Base-by-base conservation (phyloP, 1,139 yeast species). In the Lodderomyces orthopsilosis region DNA sequence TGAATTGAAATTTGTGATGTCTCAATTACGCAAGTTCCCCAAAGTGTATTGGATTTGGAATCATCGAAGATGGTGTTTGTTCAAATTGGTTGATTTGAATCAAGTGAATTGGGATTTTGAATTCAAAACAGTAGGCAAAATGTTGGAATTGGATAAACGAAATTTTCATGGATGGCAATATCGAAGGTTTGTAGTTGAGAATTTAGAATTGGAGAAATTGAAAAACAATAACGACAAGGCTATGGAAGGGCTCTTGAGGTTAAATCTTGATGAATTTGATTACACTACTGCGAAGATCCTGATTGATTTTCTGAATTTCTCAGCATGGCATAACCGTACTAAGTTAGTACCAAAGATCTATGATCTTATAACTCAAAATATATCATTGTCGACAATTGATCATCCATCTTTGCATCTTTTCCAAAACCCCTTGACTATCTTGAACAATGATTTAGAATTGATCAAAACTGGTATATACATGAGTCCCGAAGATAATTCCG, bases 31-130 rank as follows among this genome's bases (percentile, higher is more conserved):
- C 46, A 63, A 74, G 46, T 83, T 66, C 51, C 98, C 99, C 2
- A 93, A 93, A 60, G 87, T 91, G 32, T 93, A 93, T 60, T 91
- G 98, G 96, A 83, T 93, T 15, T 93, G 98, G 97, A 86, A 85
- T 56, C 98, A 93, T 61, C 74, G 99, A 26, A 66, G 78, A 17
- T 93, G 98, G 98, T 77, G 88, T 41, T 65, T 93, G 35, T 71
- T 75, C 43, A 68, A 73, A 46, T 68, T 80, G 40, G 81, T 84
- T 5, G 55, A 58, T 1, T 46, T 58, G 5, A 74, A 78, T 4
- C 47, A 45, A 38, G 76, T 74, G 7, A 68, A 84, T 44, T 90
- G 95, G 95, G 59, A 70, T 12, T 64, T 62, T 39, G 98, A 93
- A 57, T 65, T 93, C 52, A 73, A 63, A 1, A 73, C 89, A 8